Evolutionary conservation across 2,329 filamentous ascomycete species (phyloP).

Genomic region (Exophiala aquamarina): DNA sequence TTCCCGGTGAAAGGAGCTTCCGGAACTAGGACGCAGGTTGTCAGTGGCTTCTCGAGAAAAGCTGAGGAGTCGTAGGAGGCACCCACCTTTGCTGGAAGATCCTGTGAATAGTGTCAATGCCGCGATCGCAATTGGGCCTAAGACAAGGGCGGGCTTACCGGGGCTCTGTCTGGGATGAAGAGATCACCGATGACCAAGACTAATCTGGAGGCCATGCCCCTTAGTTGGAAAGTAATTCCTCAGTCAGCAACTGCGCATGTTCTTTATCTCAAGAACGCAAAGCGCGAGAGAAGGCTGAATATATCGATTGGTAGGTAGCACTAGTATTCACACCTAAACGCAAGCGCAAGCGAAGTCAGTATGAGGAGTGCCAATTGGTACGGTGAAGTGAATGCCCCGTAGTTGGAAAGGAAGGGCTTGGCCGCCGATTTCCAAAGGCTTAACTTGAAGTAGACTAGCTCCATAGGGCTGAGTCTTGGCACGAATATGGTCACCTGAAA

Average conservation of each 20-base stretch:
- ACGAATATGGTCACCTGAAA: too few species aligned
- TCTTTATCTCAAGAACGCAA: conserved; percentile 4
- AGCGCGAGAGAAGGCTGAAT: too few species aligned
- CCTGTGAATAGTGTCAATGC: conserved; percentile 39
- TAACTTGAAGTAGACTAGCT: too few species aligned
- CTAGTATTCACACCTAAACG: too few species aligned
- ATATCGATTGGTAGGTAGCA: too few species aligned
- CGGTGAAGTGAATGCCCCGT: too few species aligned
- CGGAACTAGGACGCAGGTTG: conserved; percentile 62
- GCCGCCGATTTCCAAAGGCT: too few species aligned
- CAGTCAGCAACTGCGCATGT: conserved; percentile 5
- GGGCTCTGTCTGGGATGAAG: conserved; percentile 87
- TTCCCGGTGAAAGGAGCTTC: conserved; percentile 78
- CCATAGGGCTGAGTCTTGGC: too few species aligned
- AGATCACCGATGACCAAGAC: conserved; percentile 91
- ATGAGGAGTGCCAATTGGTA: too few species aligned
- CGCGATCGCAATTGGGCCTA: background rate
- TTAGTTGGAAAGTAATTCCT: background rate
- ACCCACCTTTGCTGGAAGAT: conserved; percentile 82
- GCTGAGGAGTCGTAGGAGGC: conserved; percentile 1
- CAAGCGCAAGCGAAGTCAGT: too few species aligned
- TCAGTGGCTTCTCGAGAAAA: conserved; percentile 7
- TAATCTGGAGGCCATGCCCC: conserved; percentile 73
- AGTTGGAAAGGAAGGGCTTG: too few species aligned
- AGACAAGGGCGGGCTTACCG: conserved; percentile 51